A percentile compares a stretch with the other conserved stretches of the same genome.
phyloP scores from a whole-genome alignment of 345 rosid species.

The Salix brachista region DNA sequence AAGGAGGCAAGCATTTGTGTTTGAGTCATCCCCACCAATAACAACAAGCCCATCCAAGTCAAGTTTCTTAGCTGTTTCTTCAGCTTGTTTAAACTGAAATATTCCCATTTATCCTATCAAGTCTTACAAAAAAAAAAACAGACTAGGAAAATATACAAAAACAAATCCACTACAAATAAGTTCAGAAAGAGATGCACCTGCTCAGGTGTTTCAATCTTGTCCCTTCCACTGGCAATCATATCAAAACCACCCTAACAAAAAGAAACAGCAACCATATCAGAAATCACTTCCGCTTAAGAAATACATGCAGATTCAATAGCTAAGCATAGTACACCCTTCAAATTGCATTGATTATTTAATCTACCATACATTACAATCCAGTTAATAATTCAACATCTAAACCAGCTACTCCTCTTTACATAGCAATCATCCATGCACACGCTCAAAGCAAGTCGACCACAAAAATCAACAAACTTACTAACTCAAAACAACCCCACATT shows the following conservation, averaged over 20 bases:
- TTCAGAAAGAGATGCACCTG: conserved; percentile 47
- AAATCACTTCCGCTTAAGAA: neutral
- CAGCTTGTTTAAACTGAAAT: conserved; percentile 94
- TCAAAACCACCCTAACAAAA: conserved; percentile 89
- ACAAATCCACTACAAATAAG: neutral
- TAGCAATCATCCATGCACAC: neutral
- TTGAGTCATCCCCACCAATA: conserved; percentile 98
- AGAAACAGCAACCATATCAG: neutral
- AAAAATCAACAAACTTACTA: neutral
- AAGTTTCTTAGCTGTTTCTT: conserved; percentile 81
- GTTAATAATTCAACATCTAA: neutral
- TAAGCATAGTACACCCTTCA: neutral
- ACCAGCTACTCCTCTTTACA: neutral
- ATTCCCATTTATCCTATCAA: conserved; percentile 8
- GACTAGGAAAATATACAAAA: neutral
- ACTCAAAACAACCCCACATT: neutral
- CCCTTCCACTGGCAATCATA: conserved; percentile 99
- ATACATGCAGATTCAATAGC: neutral
- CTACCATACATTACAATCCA: neutral
- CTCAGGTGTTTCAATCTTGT: conserved; percentile 97
- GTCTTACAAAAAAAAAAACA: neutral
- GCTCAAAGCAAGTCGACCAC: neutral
- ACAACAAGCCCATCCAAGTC: conserved; percentile 92
- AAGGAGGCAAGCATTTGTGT: conserved; percentile 94
- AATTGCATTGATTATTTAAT: neutral